Conservation (phyloP, 73 alveolate genomes). For the Effrenium voratum region DNA sequence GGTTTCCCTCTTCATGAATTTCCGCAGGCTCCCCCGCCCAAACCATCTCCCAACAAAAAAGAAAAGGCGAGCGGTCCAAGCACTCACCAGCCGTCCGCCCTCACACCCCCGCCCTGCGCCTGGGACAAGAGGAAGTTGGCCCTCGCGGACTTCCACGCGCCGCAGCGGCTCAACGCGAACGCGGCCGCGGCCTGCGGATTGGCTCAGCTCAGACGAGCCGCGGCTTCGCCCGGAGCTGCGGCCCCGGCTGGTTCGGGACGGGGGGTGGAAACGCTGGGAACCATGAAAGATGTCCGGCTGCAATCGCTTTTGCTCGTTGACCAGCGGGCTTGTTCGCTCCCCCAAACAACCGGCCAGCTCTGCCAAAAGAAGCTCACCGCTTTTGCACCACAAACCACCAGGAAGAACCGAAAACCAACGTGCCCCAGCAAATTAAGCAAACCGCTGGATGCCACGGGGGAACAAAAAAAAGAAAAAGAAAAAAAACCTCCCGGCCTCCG, state of each 20-base stretch:
- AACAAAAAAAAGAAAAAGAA: no score
- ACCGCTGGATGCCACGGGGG: background rate
- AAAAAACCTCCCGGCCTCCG: background rate
- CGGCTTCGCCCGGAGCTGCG: no score
- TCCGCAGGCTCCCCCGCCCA: no score
- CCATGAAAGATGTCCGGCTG: no score
- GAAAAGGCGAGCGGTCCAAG: background rate
- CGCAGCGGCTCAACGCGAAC: slow-evolving; percentile 50
- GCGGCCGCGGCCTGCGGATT: slow-evolving; percentile 45
- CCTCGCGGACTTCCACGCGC: slow-evolving; percentile 53
- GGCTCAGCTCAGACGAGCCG: no score
- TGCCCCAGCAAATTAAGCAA: background rate
- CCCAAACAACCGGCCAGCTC: no score
- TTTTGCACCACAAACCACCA: background rate
- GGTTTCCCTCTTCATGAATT: no score
- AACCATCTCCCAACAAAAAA: background rate
- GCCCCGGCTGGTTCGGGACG: no score
- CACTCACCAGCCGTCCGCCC: background rate
- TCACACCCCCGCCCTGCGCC: background rate
- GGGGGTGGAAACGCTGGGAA: no score
- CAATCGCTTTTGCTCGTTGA: no score
- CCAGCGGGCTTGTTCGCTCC: no score
- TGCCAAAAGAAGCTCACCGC: background rate
- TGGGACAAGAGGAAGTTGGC: slow-evolving; percentile 30
- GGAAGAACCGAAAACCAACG: background rate